Evolutionary conservation across 225 moss, liverwort and hornwort genomes (phyloP), one percentile per base, ranked within the genome.

Genomic region (Ulota crispa): DNA sequence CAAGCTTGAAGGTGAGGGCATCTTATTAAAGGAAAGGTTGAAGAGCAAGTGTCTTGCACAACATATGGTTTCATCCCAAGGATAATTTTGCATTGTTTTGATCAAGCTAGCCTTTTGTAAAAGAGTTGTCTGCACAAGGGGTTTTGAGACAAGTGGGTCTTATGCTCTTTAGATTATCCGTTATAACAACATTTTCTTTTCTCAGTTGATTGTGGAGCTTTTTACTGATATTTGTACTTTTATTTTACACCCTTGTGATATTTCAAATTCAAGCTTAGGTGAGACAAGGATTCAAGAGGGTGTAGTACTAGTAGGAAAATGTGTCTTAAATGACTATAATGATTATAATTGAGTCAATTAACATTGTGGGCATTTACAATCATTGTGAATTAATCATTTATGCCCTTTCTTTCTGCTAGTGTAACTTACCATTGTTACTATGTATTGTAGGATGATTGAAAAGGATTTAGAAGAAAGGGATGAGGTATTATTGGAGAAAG

Each of bases 381-480:
- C 39, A 39, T 39, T 39, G 2, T 39, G 9, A 0, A 39, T 39
- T 10, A 39, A 39, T 39, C 39, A 39, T 9, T 9, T 39, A 39
- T 39, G 9, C 39, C 39, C 9, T 39, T 39, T 39, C n/a, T 39
- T 39, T 9, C 39, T 39, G 0, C 9, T 39, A 39, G 20, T 50
- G 52, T 18, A 31, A 9, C 18, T 31, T n/a, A 27, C 32, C 31
- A 20, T 14, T 64, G 43, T 61, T 50, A 0, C 43, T 54, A n/a
- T 59, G 47, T 21, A 30, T 74, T 82, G 54, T 80, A 95, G 95
- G 76, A 88, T 89, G 68, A 80, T 94, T 83, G 88, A 92, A 83
- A 91, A 87, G 78, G 94, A 95, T 70, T 82, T 93, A 53, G 86
- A 92, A 70, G 87, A 60, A 64, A 83, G 90, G 69, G 91, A 95